Evolutionary conservation across 1,139 yeast species (phyloP).

Genomic region (Tardiomyces depauwii): DNA sequence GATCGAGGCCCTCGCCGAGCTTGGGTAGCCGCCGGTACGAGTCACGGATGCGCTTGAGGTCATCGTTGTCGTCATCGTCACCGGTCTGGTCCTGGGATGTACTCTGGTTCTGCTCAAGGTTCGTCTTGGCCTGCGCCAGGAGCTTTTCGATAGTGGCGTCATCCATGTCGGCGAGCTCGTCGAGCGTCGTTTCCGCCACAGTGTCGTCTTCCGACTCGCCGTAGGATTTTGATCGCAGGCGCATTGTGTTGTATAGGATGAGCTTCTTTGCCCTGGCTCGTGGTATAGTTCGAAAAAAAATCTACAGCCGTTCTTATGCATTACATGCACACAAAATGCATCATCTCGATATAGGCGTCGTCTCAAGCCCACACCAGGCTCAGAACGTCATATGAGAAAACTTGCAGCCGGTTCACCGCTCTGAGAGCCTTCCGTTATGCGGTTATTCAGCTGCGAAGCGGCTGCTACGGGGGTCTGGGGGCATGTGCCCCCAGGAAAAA

Average conservation of each 20-base stretch:
- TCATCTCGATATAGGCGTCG: too few relatives aligned
- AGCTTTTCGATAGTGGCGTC: slow-evolving; percentile 10
- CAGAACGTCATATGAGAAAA: too few relatives aligned
- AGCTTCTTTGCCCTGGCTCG: too few relatives aligned
- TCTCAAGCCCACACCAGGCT: too few relatives aligned
- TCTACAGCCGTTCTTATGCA: too few relatives aligned
- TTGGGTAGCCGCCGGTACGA: slow-evolving; percentile 16
- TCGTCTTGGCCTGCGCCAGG: slow-evolving; percentile 14
- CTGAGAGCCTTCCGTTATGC: too few relatives aligned
- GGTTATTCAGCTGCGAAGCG: too few relatives aligned
- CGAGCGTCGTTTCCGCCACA: not conserved
- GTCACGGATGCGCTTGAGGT: slow-evolving; percentile 9
- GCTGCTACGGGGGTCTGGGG: too few relatives aligned
- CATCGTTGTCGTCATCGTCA: slow-evolving; percentile 6
- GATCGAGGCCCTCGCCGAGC: slow-evolving; percentile 10
- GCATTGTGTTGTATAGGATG: not conserved
- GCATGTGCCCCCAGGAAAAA: too few relatives aligned
- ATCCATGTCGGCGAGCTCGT: not conserved
- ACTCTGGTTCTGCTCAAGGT: slow-evolving; percentile 1
- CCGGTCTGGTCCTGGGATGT: slow-evolving; percentile 4
- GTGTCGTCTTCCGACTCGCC: not conserved
- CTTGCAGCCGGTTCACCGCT: too few relatives aligned
- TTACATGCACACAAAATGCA: too few relatives aligned
- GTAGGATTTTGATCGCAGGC: not conserved
- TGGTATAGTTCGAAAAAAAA: too few relatives aligned